A percentile compares a stretch with the other conserved stretches of the same genome.
Evolutionary conservation across 371 early-diverging fungal species (phyloP).

Genomic region (Syncephalastrum monosporum): DNA sequence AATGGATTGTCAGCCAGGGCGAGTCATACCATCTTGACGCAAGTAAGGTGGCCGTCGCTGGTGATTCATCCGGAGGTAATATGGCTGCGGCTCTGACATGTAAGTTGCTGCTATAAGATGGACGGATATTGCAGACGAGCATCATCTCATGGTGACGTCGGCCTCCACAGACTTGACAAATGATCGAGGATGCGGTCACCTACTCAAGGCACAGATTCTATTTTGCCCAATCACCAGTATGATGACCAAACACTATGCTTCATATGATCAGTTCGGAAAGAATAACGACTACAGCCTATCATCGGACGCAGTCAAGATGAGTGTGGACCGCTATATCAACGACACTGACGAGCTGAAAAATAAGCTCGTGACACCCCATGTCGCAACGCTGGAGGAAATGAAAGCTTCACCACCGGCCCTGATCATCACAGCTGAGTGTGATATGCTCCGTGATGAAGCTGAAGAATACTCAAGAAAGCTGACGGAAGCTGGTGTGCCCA

Average conservation of each 20-base stretch:
- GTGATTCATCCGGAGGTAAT: conserved; percentile 20
- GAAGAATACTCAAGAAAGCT: conserved; percentile 14
- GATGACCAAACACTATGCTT: neutral
- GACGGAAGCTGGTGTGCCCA: conserved; percentile 14
- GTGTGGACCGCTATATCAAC: conserved; percentile 24
- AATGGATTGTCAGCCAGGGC: conserved; percentile 16
- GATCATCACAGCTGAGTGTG: conserved; percentile 15
- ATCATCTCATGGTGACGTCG: neutral
- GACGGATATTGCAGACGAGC: neutral
- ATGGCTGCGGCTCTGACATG: conserved; percentile 11
- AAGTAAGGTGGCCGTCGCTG: conserved; percentile 11
- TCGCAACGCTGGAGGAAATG: conserved; percentile 10
- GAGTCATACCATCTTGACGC: conserved; percentile 7
- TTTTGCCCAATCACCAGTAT: conserved; percentile 2
- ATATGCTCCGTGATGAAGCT: conserved; percentile 17
- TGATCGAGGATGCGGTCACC: conserved; percentile 7
- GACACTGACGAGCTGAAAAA: conserved; percentile 1
- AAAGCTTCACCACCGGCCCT: conserved; percentile 8
- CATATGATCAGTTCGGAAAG: conserved; percentile 3
- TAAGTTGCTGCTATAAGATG: neutral
- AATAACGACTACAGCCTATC: conserved; percentile 10
- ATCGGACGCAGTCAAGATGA: conserved; percentile 1
- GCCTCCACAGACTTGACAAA: conserved; percentile 4
- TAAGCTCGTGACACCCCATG: neutral
- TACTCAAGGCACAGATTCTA: conserved; percentile 8